Percentiles rank a stretch among this genome's conserved stretches.
Conservation (phyloP, 441 rosid genomes). For the Adansonia gregorii region DNA sequence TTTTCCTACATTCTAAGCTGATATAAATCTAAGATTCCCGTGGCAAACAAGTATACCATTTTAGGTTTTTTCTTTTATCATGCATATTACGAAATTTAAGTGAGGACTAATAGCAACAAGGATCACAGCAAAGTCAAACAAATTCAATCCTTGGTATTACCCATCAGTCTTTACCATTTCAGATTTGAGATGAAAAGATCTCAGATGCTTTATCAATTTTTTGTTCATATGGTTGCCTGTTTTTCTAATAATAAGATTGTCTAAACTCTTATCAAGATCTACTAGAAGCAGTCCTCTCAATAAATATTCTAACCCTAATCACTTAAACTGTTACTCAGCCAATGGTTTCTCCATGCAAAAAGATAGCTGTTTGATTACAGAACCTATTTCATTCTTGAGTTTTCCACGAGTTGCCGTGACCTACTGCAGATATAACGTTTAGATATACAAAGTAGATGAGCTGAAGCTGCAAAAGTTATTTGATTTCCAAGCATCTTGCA, state of each 20-base stretch:
- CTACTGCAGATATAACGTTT: background rate
- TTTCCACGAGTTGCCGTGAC: background rate
- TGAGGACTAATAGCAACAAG: background rate
- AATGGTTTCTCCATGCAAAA: background rate
- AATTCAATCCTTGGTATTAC: background rate
- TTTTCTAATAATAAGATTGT: slow-evolving; percentile 2
- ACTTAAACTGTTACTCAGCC: background rate
- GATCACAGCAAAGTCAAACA: slow-evolving; percentile 1
- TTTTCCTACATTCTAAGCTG: slow-evolving; percentile 6
- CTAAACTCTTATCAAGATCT: slow-evolving; percentile 1
- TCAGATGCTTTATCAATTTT: background rate
- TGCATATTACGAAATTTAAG: background rate
- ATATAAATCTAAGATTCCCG: slow-evolving; percentile 1
- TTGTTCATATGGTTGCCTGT: background rate
- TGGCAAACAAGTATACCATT: background rate
- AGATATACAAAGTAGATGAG: background rate
- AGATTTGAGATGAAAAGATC: background rate
- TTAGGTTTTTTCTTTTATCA: background rate
- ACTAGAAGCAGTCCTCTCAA: background rate
- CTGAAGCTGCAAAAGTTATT: background rate
- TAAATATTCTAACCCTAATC: background rate
- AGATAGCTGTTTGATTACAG: background rate
- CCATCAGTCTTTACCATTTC: background rate
- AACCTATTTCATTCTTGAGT: background rate
- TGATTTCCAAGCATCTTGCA: background rate